Evolutionary conservation across 257 asterid species (phyloP).

Genomic region (Euphrasia confusa): DNA sequence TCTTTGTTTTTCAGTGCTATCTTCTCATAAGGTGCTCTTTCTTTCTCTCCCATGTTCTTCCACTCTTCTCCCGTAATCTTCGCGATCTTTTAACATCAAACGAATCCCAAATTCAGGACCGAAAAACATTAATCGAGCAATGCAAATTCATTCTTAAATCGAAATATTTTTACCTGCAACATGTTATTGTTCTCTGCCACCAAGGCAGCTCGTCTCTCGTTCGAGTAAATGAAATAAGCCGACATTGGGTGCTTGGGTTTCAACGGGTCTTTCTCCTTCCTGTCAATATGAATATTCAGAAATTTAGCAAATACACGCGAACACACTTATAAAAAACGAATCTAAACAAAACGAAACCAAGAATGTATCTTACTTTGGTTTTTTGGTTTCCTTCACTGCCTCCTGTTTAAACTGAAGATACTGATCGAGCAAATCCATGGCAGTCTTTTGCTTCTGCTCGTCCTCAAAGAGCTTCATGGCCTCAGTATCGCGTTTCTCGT

Average conservation of each 20-base stretch:
- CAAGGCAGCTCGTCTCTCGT: constrained; percentile 59
- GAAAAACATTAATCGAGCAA: background rate
- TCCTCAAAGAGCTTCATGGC: constrained; percentile 85
- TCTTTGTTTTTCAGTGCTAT: constrained; percentile 68
- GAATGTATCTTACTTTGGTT: constrained; percentile 40
- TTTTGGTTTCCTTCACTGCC: constrained; percentile 57
- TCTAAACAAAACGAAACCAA: background rate
- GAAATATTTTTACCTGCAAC: constrained; percentile 45
- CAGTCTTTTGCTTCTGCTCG: constrained; percentile 84
- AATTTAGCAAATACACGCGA: too few species aligned
- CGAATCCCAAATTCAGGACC: background rate
- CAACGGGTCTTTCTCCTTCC: constrained; percentile 89
- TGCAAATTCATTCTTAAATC: background rate
- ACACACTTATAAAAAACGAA: too few species aligned
- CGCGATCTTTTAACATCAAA: constrained; percentile 39
- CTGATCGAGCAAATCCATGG: constrained; percentile 83
- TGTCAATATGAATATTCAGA: too few species aligned
- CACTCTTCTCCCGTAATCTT: constrained; percentile 83
- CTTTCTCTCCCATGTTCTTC: constrained; percentile 71
- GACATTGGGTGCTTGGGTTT: constrained; percentile 88
- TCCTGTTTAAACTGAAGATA: constrained; percentile 71
- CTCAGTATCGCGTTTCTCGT: constrained; percentile 73
- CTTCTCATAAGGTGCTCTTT: constrained; percentile 67
- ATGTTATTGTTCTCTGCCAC: constrained; percentile 55
- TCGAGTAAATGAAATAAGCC: constrained; percentile 65